Evolutionary conservation across 164 flowering plant genomes (phyloP).

Genomic region (Vitis rotundifolia): DNA sequence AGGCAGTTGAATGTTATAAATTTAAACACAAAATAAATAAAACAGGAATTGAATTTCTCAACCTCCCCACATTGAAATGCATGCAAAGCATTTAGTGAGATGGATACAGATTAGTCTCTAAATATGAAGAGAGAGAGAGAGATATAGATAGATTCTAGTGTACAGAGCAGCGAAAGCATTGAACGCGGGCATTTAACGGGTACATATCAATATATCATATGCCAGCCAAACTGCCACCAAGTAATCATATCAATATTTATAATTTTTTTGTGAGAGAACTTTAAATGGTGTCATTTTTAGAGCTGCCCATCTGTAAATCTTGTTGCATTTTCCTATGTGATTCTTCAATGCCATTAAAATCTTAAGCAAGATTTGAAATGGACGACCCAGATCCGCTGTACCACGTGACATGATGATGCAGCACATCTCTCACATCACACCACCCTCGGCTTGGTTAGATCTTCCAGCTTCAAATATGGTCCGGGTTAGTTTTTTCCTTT

Average conservation of each 20-base stretch:
- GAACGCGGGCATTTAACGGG: conserved; percentile 18
- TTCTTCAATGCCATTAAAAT: conserved; percentile 9
- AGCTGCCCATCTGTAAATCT: conserved; percentile 9
- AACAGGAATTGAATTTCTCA: conserved; percentile 16
- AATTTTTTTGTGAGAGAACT: background rate
- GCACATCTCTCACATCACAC: background rate
- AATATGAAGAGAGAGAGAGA: conserved; percentile 13
- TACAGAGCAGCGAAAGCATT: conserved; percentile 2
- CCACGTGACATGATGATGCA: conserved; percentile 1
- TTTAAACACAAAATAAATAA: background rate
- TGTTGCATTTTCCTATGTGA: conserved; percentile 13
- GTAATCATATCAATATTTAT: too few species aligned
- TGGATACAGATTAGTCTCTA: conserved; percentile 16
- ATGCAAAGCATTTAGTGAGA: conserved; percentile 22
- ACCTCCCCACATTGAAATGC: conserved; percentile 19
- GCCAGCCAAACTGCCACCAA: conserved; percentile 22
- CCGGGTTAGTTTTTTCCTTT: too few species aligned
- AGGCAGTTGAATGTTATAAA: conserved; percentile 2
- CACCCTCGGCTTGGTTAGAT: too few species aligned
- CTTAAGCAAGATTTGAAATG: background rate
- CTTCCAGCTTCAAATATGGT: too few species aligned
- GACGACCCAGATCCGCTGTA: background rate
- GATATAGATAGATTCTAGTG: background rate
- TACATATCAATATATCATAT: conserved; percentile 3
- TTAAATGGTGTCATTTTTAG: background rate